Conservation (phyloP, 768 basidiomycete genomes). For the Hortiboletus flavorubellus region DNA sequence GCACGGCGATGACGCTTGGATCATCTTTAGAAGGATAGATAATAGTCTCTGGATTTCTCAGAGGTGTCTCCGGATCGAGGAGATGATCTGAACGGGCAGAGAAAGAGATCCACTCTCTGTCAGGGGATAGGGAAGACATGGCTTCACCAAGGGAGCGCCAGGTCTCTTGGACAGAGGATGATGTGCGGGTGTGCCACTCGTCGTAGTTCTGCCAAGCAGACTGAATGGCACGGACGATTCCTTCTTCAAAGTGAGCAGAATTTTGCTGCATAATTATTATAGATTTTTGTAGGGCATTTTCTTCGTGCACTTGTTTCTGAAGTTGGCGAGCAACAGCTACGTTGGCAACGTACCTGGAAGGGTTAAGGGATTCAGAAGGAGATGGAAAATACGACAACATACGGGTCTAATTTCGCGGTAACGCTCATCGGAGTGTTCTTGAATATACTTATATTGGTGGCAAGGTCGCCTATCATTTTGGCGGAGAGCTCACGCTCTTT, state of each 20-base stretch:
- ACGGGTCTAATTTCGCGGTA: conserved; percentile 43
- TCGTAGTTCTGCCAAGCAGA: conserved; percentile 97
- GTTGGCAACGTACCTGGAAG: conserved; percentile 61
- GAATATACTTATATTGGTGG: conserved; percentile 82
- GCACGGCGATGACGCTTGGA: conserved; percentile 78
- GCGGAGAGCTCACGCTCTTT: conserved; percentile 86
- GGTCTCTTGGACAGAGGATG: conserved; percentile 65
- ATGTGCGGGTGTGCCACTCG: conserved; percentile 88
- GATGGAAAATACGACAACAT: not conserved
- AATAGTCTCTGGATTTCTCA: conserved; percentile 74
- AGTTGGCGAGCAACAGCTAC: conserved; percentile 74
- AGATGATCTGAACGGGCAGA: conserved; percentile 91
- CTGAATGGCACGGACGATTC: conserved; percentile 91
- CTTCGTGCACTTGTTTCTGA: conserved; percentile 91
- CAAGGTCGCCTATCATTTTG: conserved; percentile 81
- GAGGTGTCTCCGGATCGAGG: conserved; percentile 93
- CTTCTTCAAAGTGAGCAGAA: conserved; percentile 94
- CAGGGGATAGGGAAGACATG: conserved; percentile 79
- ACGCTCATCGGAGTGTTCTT: conserved; percentile 94
- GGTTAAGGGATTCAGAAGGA: not conserved
- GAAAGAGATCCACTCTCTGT: conserved; percentile 95
- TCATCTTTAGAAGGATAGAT: conserved; percentile 91
- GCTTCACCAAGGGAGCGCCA: conserved; percentile 67
- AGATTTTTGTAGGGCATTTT: conserved; percentile 96
- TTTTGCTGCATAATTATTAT: conserved; percentile 99